phyloP scores from a whole-genome alignment of 2,329 filamentous ascomycete species.

The Diplodia scrobiculata region DNA sequence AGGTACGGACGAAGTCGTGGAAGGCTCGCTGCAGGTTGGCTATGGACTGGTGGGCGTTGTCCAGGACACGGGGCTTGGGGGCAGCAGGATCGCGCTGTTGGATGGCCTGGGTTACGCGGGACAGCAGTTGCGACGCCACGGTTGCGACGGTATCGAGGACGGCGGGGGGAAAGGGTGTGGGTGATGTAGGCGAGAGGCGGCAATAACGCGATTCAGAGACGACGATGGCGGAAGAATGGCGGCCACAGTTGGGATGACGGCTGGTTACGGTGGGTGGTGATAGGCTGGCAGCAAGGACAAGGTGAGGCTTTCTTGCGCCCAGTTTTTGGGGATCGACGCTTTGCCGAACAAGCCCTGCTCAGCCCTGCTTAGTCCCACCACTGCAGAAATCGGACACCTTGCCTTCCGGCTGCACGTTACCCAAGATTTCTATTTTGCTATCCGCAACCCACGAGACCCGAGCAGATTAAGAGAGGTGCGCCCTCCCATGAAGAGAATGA shows the following conservation, averaged over 20 bases:
- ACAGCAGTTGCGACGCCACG: constrained; percentile 28
- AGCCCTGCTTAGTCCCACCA: not conserved
- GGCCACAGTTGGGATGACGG: constrained; percentile 4
- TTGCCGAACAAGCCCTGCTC: constrained; percentile 15
- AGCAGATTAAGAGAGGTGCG: not conserved
- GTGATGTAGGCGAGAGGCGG: constrained; percentile 11
- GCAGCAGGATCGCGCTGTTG: constrained; percentile 17
- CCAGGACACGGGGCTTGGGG: constrained; percentile 9
- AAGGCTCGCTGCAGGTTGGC: constrained; percentile 14
- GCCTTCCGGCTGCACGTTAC: not conserved
- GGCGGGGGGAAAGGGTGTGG: not conserved
- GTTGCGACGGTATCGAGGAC: constrained; percentile 20
- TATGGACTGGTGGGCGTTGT: constrained; percentile 12
- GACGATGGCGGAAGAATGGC: constrained; percentile 19
- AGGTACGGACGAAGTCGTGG: constrained; percentile 5
- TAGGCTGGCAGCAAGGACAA: constrained; percentile 24
- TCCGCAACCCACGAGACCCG: not conserved
- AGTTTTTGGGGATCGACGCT: constrained; percentile 17
- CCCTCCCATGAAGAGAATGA: not conserved
- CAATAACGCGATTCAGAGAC: constrained; percentile 18
- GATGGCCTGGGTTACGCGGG: constrained; percentile 25
- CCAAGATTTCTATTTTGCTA: constrained; percentile 1
- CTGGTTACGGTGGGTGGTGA: constrained; percentile 24
- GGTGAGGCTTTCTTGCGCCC: constrained; percentile 25
- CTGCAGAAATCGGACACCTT: not conserved